A percentile compares a stretch with the other conserved stretches of the same genome.
Evolutionary conservation across 1,139 yeast genomes (phyloP).

Genomic region (Candida sojae): DNA sequence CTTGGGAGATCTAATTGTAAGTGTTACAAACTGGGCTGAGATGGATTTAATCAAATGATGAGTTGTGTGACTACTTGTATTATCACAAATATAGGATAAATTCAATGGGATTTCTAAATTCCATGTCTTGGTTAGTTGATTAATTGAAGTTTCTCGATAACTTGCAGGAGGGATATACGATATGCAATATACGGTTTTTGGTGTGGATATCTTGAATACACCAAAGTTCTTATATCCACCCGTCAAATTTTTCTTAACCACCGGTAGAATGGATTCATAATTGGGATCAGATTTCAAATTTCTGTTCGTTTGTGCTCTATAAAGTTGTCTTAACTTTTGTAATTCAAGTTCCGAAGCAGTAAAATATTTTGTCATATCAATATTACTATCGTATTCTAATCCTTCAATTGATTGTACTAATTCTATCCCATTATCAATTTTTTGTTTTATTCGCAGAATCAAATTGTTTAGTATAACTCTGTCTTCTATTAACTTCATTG

Average conservation of each 20-base stretch:
- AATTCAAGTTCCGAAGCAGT: conserved; percentile 18
- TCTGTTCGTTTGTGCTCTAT: conserved; percentile 14
- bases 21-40: conserved; percentile 32
- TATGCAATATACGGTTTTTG: conserved; percentile 26
- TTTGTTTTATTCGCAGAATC: conserved; percentile 28
- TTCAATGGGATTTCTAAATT: conserved; percentile 33
- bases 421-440: conserved; percentile 24
- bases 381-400: conserved; percentile 14
- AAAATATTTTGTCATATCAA: conserved; percentile 18
- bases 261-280: conserved; percentile 16
- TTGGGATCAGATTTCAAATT: conserved; percentile 13
- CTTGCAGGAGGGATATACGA: conserved; percentile 35
- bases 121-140: conserved; percentile 22
- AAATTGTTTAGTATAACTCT: conserved; percentile 30
- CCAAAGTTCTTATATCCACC: conserved; percentile 17
- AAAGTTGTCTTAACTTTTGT: conserved; percentile 22
- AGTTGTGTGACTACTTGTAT: not conserved
- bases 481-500: conserved; percentile 18
- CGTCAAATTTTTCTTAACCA: conserved; percentile 17
- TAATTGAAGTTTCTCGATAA: conserved; percentile 17
- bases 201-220: conserved; percentile 25
- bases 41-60: conserved; percentile 34
- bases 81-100: conserved; percentile 8
- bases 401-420: conserved; percentile 20
- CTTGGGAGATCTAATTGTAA: conserved; percentile 34